phyloP scores from a whole-genome alignment of 2,329 filamentous ascomycete genomes.

The Macroventuria anomochaeta region DNA sequence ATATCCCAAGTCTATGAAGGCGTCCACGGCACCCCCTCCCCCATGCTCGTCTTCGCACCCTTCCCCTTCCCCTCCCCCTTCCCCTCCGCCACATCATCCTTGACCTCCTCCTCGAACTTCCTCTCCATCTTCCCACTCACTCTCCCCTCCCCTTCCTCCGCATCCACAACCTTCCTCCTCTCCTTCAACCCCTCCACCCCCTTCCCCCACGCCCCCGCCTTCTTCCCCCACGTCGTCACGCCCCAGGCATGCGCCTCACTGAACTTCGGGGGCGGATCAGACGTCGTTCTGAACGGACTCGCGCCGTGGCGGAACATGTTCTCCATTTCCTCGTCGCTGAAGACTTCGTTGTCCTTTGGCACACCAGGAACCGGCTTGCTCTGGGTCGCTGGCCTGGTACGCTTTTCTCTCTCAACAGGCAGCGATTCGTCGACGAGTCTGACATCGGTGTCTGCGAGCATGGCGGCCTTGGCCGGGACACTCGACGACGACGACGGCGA shows the following conservation, averaged over 20 bases:
- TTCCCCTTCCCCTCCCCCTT: not conserved
- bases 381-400: not conserved
- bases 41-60: slow-evolving; percentile 1
- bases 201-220: slow-evolving; percentile 60
- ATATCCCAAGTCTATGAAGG: not conserved
- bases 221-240: slow-evolving; percentile 60
- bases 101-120: not conserved
- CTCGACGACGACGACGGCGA: too few relatives aligned
- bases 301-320: slow-evolving; percentile 52
- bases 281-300: slow-evolving; percentile 55
- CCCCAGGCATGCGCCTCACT: slow-evolving; percentile 62
- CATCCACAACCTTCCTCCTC: slow-evolving; percentile 22
- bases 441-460: not conserved
- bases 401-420: slow-evolving; percentile 1
- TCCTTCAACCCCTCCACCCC: slow-evolving; percentile 56
- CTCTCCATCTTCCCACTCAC: not conserved
- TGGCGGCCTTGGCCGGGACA: slow-evolving; percentile 8
- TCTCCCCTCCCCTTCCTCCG: not conserved
- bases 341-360: slow-evolving; percentile 10
- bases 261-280: slow-evolving; percentile 59
- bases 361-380: not conserved
- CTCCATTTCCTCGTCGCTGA: slow-evolving; percentile 26
- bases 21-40: slow-evolving; percentile 4
- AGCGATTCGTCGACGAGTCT: not conserved
- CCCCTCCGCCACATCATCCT: not conserved